Percentiles rank a stretch among this genome's conserved stretches.
phyloP scores from a whole-genome alignment of 2,329 filamentous ascomycete genomes.

The Talaromyces atroroseus region DNA sequence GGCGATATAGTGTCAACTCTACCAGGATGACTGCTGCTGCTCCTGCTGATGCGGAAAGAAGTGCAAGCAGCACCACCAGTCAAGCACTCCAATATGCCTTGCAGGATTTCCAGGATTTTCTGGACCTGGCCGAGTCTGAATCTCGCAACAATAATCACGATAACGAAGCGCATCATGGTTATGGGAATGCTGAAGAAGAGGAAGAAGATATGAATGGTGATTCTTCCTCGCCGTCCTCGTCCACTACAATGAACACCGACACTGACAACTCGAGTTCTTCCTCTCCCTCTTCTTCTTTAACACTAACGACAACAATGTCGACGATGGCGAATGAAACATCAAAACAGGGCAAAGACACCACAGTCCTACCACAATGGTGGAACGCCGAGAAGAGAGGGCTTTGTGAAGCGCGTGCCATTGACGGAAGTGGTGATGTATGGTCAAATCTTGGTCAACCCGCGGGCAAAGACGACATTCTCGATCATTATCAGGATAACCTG shows the following conservation, averaged over 20 bases:
- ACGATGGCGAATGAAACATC: not conserved
- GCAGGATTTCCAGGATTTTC: slow-evolving; percentile 24
- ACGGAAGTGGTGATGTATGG: slow-evolving; percentile 19
- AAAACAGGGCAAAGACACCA: slow-evolving; percentile 14
- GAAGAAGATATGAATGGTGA: not conserved
- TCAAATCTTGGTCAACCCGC: slow-evolving; percentile 23
- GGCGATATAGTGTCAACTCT: slow-evolving; percentile 17
- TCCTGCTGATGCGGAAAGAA: not conserved
- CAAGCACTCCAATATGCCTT: slow-evolving; percentile 7
- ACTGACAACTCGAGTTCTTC: slow-evolving; percentile 1
- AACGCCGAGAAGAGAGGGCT: slow-evolving; percentile 29
- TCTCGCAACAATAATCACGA: slow-evolving; percentile 21
- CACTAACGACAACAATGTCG: not conserved
- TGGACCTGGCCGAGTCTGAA: slow-evolving; percentile 25
- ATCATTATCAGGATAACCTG: slow-evolving; percentile 39
- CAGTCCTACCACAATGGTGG: slow-evolving; percentile 46
- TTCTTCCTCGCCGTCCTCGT: not conserved
- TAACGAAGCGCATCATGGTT: slow-evolving; percentile 25
- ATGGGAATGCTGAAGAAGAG: slow-evolving; percentile 16
- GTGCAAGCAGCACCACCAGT: not conserved
- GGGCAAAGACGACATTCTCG: slow-evolving; percentile 33
- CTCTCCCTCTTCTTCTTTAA: slow-evolving; percentile 2
- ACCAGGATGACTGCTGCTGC: not conserved
- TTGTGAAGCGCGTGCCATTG: slow-evolving; percentile 35
- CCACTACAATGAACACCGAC: slow-evolving; percentile 1